These are phyloP conservation scores for Puccinia coronata DNA, from an alignment of 1,284 basidiomycete genomes.

Conservation along the genomic window DNA sequence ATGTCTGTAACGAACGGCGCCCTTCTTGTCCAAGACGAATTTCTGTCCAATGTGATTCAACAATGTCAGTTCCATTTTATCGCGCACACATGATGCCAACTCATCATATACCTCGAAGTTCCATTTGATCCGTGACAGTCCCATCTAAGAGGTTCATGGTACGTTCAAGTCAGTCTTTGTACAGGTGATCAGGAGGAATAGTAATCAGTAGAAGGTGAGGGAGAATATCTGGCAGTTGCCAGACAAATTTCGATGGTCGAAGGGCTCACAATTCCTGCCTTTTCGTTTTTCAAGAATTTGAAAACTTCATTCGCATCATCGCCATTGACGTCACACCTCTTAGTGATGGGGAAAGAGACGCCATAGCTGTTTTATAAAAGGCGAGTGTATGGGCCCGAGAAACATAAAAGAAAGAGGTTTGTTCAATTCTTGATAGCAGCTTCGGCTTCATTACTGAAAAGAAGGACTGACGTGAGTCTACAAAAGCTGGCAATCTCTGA, in stretches of 20 bases:
- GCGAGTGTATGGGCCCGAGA: too few relatives aligned
- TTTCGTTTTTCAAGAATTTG: slow-evolving; percentile 40
- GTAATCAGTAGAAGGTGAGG: background rate
- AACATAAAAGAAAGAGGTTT: too few relatives aligned
- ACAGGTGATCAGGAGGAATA: too few relatives aligned
- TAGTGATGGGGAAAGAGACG: slow-evolving; percentile 22
- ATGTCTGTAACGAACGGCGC: slow-evolving; percentile 41
- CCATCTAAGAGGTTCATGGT: background rate
- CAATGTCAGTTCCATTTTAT: too few relatives aligned
- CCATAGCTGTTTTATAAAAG: slow-evolving; percentile 17
- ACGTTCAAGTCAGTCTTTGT: background rate
- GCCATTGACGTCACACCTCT: slow-evolving; percentile 48
- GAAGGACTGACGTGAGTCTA: slow-evolving; percentile 26
- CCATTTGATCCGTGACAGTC: slow-evolving; percentile 46
- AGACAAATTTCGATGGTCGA: too few relatives aligned
- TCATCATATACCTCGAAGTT: slow-evolving; percentile 42
- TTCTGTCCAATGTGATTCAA: too few relatives aligned
- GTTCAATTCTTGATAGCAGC: too few relatives aligned
- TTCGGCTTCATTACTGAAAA: background rate
- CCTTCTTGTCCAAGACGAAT: slow-evolving; percentile 43
- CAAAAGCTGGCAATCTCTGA: slow-evolving; percentile 38
- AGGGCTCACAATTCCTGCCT: slow-evolving; percentile 30
- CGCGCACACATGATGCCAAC: background rate
- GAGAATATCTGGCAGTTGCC: background rate
- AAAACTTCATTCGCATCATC: slow-evolving; percentile 15